Percentiles rank a stretch among this genome's conserved stretches.
Conservation (phyloP, 2,329 filamentous ascomycete species). For the Escovopsis sp. region DNA sequence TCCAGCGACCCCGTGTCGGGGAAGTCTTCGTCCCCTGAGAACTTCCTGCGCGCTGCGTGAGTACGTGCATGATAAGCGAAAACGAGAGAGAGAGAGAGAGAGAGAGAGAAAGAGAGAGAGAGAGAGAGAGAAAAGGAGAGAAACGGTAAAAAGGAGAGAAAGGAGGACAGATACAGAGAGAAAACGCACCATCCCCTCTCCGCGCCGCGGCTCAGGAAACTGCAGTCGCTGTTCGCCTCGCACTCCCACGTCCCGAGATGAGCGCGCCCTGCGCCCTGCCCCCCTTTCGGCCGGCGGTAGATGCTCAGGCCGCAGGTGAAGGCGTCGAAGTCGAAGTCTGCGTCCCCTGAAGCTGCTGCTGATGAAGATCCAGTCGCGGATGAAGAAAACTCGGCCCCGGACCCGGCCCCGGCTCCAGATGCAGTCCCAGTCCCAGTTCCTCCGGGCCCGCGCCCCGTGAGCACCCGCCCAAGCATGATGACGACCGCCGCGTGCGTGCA, state of each 20-base stretch:
- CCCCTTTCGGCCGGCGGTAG: conserved; percentile 27
- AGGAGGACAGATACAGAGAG: not conserved
- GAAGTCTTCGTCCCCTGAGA: conserved; percentile 44
- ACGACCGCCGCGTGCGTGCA: conserved; percentile 84
- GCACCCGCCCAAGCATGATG: conserved; percentile 68
- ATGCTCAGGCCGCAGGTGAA: conserved; percentile 71
- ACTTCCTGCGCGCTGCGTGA: conserved; percentile 19
- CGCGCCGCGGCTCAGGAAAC: conserved; percentile 62
- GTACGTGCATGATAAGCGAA: not conserved
- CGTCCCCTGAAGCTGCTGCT: too few relatives aligned
- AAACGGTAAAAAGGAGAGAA: conserved; percentile 1
- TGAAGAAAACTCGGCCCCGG: too few relatives aligned
- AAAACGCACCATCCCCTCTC: conserved; percentile 71
- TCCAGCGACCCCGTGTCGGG: conserved; percentile 23
- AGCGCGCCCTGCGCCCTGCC: not conserved
- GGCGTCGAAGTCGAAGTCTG: conserved; percentile 76
- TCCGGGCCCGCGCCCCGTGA: conserved; percentile 66
- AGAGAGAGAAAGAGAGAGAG: too few relatives aligned
- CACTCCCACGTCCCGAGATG: conserved; percentile 64
- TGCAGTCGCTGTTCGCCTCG: conserved; percentile 68
- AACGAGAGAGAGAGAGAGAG: too few relatives aligned
- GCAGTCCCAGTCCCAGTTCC: conserved; percentile 31
- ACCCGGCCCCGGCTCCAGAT: too few relatives aligned
- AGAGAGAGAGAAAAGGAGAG: not conserved
- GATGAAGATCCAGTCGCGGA: too few relatives aligned